phyloP scores from a whole-genome alignment of 805 yeast species.

The Saccharomycopsis malanga region DNA sequence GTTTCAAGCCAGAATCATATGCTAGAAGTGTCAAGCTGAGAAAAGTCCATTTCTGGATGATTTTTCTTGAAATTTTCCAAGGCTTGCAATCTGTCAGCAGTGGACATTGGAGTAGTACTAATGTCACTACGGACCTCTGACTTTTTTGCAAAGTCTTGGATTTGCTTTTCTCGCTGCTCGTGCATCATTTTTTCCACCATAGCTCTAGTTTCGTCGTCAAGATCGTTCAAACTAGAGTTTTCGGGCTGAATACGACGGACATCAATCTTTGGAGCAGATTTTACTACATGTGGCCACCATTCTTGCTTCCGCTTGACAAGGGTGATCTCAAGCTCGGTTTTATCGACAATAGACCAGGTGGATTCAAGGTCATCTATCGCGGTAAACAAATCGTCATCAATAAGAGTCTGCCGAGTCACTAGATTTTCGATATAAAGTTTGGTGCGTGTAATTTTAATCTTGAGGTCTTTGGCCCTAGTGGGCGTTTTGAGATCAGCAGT shows the following conservation, averaged over 20 bases:
- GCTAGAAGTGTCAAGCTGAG: constrained; percentile 15
- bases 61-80: constrained; percentile 34
- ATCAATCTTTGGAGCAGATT: constrained; percentile 36
- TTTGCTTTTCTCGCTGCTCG: constrained; percentile 36
- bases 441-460: background rate
- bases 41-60: constrained; percentile 33
- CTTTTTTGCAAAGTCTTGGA: constrained; percentile 29
- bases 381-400: constrained; percentile 31
- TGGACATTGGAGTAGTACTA: background rate
- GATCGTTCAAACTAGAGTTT: constrained; percentile 32
- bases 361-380: constrained; percentile 29
- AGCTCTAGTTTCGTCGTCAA: constrained; percentile 36
- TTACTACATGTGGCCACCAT: constrained; percentile 43
- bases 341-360: constrained; percentile 38
- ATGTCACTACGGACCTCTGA: constrained; percentile 25
- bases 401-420: background rate
- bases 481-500: constrained; percentile 27
- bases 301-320: constrained; percentile 33
- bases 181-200: constrained; percentile 43
- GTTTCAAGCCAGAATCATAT: too few relatives aligned
- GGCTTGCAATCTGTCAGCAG: constrained; percentile 10
- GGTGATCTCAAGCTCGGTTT: constrained; percentile 30
- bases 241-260: constrained; percentile 36
- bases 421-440: background rate
- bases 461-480: constrained; percentile 30